Evolutionary conservation across 805 yeast genomes (phyloP), one percentile per base, ranked within the genome.

Genomic region (Myxozyma geophila): DNA sequence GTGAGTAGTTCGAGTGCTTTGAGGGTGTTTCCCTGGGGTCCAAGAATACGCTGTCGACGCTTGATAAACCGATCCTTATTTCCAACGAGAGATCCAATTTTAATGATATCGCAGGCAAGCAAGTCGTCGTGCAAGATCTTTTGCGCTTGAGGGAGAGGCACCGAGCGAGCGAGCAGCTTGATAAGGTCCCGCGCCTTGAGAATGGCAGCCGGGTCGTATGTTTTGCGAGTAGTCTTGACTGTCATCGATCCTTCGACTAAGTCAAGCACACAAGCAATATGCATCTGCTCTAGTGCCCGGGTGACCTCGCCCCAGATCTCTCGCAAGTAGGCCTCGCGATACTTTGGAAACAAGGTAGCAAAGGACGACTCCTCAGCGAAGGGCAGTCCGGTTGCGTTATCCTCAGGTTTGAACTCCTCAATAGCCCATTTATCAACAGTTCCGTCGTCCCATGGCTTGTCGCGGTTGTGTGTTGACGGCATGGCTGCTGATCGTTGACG

Each of bases 211-310:
- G 99, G 99, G 75, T 95, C 99, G 76, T 77, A 95, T 0, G 99
- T 92, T 76, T 93, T 95, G 76, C 96, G 84, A 2, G 98, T 93
- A 15, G 99, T 95, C 71, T 87, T 90, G 17, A 95, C 99, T 0
- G 96, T 87, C 98, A 95, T 95, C 2, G 97, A 87, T 51, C 99
- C 99, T 74, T 95, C 98, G 35, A 95, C 96, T 67, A 95, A 80
- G 77, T 95, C 91, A 67, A 95, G 80, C 44, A 87, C 87, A 76
- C 97, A 90, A n/a, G 88, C 87, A 51, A 95, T 81, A 61, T 89
- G 87, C 70, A 57, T 57, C 58, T 83, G 82, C 33, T 88, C 90
- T 41, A 95, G 78, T 0, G 93, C 83, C 71, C 83, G 85, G 1
- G 98, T 91, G 10, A 95, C 95, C 67, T 95, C 98, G 57, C 89